phyloP scores from a whole-genome alignment of 106 monocot genomes.

The Gastrodia elata region DNA sequence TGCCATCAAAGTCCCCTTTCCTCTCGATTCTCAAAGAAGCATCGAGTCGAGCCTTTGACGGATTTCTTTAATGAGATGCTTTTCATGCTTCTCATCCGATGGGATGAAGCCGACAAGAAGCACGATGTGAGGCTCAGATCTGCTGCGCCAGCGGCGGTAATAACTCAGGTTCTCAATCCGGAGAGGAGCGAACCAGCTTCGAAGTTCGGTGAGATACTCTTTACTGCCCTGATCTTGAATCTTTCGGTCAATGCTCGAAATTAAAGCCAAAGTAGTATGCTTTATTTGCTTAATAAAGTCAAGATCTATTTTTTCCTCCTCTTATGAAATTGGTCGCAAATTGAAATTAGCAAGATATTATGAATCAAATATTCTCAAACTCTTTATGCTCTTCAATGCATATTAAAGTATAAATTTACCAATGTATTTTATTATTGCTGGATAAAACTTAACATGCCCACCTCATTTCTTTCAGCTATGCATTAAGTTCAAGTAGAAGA shows the following conservation, averaged over 20 bases:
- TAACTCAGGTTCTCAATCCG: neutral
- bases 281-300: too few species aligned
- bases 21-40: neutral
- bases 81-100: constrained; percentile 14
- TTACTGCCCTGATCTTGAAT: neutral
- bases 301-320: too few species aligned
- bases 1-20: neutral
- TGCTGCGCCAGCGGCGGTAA: neutral
- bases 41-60: neutral
- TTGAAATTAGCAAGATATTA: too few species aligned
- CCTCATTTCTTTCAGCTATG: too few species aligned
- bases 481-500: too few species aligned
- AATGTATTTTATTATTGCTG: too few species aligned
- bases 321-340: too few species aligned
- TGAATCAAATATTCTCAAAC: too few species aligned
- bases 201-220: neutral
- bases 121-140: constrained; percentile 3
- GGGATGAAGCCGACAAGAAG: constrained; percentile 12
- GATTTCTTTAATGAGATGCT: constrained; percentile 14
- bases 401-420: too few species aligned
- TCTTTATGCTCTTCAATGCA: too few species aligned
- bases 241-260: neutral
- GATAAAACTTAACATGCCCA: too few species aligned
- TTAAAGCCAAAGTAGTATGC: too few species aligned
- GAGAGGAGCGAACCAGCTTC: neutral